These are phyloP conservation scores for Zarea fungicola DNA, from an alignment of 2,329 filamentous ascomycete species.

Conservation along the genomic window DNA sequence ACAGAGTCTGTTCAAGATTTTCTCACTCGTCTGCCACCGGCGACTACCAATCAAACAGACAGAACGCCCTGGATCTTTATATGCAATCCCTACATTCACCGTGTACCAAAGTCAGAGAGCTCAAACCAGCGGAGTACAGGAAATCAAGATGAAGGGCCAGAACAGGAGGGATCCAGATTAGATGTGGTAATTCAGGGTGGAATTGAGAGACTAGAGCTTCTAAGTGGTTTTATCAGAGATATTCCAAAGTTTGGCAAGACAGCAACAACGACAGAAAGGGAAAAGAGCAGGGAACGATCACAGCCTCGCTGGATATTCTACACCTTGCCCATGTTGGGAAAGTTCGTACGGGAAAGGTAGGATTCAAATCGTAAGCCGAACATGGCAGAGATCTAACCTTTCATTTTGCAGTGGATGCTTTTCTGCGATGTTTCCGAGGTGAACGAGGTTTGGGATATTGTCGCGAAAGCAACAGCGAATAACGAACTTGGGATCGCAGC, in stretches of 20 bases:
- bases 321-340: slow-evolving; percentile 53
- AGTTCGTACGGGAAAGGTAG: slow-evolving; percentile 62
- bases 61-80: slow-evolving; percentile 67
- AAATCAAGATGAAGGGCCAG: slow-evolving; percentile 45
- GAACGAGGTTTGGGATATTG: slow-evolving; percentile 57
- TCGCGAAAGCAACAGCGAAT: slow-evolving; percentile 62
- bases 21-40: slow-evolving; percentile 61
- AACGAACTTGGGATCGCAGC: slow-evolving; percentile 67
- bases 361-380: too few species aligned
- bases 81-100: slow-evolving; percentile 54
- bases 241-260: slow-evolving; percentile 34
- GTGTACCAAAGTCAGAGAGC: slow-evolving; percentile 27
- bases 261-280: slow-evolving; percentile 33
- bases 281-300: slow-evolving; percentile 46
- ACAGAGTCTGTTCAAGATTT: slow-evolving; percentile 62
- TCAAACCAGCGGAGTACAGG: slow-evolving; percentile 35
- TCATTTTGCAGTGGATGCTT: slow-evolving; percentile 63
- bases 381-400: not conserved
- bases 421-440: slow-evolving; percentile 53
- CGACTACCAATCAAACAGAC: slow-evolving; percentile 45
- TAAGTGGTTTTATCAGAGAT: slow-evolving; percentile 43
- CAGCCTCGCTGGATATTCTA: slow-evolving; percentile 51
- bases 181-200: slow-evolving; percentile 49
- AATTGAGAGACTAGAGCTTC: slow-evolving; percentile 41
- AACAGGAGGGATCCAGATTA: slow-evolving; percentile 40